Base-by-base conservation (phyloP, 495 filamentous ascomycete species). In the Cenococcum geophilum region DNA sequence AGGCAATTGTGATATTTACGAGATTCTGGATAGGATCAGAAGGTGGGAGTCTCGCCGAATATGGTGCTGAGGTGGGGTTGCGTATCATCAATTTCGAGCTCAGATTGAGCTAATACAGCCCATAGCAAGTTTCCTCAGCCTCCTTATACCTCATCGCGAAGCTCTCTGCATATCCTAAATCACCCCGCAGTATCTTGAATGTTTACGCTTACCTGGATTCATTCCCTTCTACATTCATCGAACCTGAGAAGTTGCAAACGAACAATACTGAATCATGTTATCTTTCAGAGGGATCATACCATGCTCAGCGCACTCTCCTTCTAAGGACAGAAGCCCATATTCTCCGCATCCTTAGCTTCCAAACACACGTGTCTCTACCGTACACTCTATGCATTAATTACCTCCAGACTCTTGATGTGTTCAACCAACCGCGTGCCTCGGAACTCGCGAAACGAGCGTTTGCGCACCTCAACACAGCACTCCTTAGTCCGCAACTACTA, bases 381-480 rank as follows among this genome's bases (percentile, higher is more conserved):
- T 90, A 97, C 66, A 82, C 88, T 0, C 80, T 97, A n/a, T 88
- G 86, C 35, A 79, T 97, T 55, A 97, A 91, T 4, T 98, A 97
- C 74, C 80, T 97, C 0, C 92, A 97, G 73, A 85, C 93, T 3
- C 81, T 98, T 11, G 88, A 87, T 42, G 88, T 83, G 25, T 72
- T 76, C 60, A 42, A 36, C 4, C 52, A 64, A 12, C 60, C 77
- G 64, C 66, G 62, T 72, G 52, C 63, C 57, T 42, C 71, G 68
- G 55, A 70, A 67, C 9, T 96, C 1, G 83, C 87, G 6, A 76
- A 75, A 52, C 78, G 84, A 22, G 81, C 83, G 1, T 76, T 96
- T 37, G 83, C 81, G 49, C 84, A 97, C 65, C 81, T 98, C 0
- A 97, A 95, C 69, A 82, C 87, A 0, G 83, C 87, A 1, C 77